phyloP scores from a whole-genome alignment of 768 basidiomycete species.

The Mycena maculata region DNA sequence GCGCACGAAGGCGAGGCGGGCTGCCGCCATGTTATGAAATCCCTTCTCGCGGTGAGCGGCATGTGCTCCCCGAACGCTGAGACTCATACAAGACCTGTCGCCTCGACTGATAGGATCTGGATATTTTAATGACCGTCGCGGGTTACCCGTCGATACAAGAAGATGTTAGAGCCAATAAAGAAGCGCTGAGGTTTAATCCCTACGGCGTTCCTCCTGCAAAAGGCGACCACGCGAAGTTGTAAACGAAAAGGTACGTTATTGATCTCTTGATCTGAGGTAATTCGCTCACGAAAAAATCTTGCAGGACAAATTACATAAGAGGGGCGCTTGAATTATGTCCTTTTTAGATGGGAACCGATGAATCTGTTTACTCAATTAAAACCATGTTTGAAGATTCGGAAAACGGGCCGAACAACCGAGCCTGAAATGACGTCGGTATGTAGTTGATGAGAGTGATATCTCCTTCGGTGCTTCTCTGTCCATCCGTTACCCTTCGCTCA shows the following conservation, averaged over 20 bases:
- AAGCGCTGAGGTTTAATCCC: conserved; percentile 49
- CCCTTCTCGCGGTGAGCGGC: conserved; percentile 53
- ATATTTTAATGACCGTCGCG: conserved; percentile 57
- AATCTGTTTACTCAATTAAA: too few species aligned
- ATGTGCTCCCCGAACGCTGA: neutral
- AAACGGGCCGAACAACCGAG: neutral
- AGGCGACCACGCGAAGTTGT: conserved; percentile 49
- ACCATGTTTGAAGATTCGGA: neutral
- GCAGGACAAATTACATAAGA: too few species aligned
- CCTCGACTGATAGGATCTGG: conserved; percentile 45
- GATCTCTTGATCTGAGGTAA: neutral
- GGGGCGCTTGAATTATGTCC: too few species aligned
- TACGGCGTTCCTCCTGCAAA: conserved; percentile 44
- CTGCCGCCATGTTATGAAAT: conserved; percentile 65
- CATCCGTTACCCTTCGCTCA: neutral
- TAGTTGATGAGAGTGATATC: neutral
- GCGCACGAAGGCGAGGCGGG: conserved; percentile 63
- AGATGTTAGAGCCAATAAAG: conserved; percentile 46
- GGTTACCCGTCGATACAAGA: conserved; percentile 49
- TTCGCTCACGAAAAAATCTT: too few species aligned
- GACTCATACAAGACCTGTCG: too few species aligned
- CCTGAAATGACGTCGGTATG: neutral
- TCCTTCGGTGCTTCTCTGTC: neutral
- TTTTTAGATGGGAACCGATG: too few species aligned
- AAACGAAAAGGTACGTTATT: neutral